These are phyloP conservation scores for Globomyces pollinis-pini DNA, from an alignment of 192 early-diverging fungal species.

Conservation along the genomic window DNA sequence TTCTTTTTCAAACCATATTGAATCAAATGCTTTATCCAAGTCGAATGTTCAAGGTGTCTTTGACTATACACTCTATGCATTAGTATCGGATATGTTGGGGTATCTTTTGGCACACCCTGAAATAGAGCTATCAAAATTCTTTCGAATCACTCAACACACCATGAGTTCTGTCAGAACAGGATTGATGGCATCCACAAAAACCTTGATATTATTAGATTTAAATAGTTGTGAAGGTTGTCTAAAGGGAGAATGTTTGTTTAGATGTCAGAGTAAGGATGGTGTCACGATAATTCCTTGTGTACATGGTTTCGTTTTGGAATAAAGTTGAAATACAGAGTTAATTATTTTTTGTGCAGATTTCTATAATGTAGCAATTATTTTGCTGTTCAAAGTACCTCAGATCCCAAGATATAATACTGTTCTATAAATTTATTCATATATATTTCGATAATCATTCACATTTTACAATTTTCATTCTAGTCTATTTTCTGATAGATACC, in stretches of 20 bases:
- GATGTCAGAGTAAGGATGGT: background rate
- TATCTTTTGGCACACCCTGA: background rate
- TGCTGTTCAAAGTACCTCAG: too few relatives aligned
- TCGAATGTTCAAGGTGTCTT: background rate
- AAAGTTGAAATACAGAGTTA: too few relatives aligned
- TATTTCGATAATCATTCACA: too few relatives aligned
- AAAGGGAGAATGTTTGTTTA: too few relatives aligned
- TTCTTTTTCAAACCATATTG: background rate
- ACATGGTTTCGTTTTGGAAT: constrained; percentile 1
- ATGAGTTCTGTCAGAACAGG: background rate
- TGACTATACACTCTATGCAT: background rate
- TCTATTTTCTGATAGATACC: too few relatives aligned
- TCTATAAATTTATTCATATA: too few relatives aligned
- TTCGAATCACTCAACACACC: background rate
- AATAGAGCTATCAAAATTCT: background rate
- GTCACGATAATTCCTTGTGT: background rate
- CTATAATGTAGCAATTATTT: too few relatives aligned
- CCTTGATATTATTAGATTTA: background rate
- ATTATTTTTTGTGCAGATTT: too few relatives aligned
- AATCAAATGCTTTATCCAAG: background rate
- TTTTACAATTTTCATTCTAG: too few relatives aligned
- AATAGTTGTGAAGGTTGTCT: constrained; percentile 3
- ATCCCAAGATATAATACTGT: too few relatives aligned
- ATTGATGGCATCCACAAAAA: background rate
- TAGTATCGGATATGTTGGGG: background rate